Base-by-base conservation (phyloP, 2,329 filamentous ascomycete genomes). In the Malbranchea zuffiana region DNA sequence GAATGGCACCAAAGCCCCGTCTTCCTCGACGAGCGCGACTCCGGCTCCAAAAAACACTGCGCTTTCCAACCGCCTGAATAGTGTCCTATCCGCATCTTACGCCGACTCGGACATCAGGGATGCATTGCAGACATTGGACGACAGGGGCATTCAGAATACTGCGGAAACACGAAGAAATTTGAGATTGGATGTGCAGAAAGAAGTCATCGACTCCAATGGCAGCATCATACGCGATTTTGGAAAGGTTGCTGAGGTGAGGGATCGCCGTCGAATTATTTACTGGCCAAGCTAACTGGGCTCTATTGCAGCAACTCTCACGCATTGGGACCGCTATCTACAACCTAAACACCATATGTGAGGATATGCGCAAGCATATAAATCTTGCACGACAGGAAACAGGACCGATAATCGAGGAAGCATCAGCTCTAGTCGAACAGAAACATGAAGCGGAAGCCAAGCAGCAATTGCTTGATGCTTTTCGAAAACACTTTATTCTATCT, bases 191-290 rank as follows among this genome's bases (percentile, higher is more conserved):
- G 70, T 93, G 1, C 86, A 96, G 55, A 88, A 82, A 56, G 87
- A 96, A 54, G 82, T 95, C 24, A 87, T 96, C 39, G 76, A 88
- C 46, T 86, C 82, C 61, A 95, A 96, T 74, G 86, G 82, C 33
- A 76, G 84, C 46, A 82, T 96, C 45, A 76, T 96, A 41, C 69
- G 75, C 37, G 85, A 94, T 54, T 96, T 96, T 61, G 84, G 86
- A 23, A 72, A 78, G 38, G 85, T 98, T 46, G 84, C 87, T 19
- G 83, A 92, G 71, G 83, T 88, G 60, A 55, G 70, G 15, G n/a
- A 15, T 19, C 6, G 5, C 27, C 0, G n/a, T 24, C n/a, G n/a
- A n/a, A n/a, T n/a, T n/a, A 28, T 25, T 27, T 10, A 13, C 8
- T 16, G 3, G 6, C 15, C 17, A 42, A 20, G 36, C 32, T 37